These are phyloP conservation scores for Monosporascus sp. DNA, from an alignment of 2,329 filamentous ascomycete genomes.

Conservation along the genomic window DNA sequence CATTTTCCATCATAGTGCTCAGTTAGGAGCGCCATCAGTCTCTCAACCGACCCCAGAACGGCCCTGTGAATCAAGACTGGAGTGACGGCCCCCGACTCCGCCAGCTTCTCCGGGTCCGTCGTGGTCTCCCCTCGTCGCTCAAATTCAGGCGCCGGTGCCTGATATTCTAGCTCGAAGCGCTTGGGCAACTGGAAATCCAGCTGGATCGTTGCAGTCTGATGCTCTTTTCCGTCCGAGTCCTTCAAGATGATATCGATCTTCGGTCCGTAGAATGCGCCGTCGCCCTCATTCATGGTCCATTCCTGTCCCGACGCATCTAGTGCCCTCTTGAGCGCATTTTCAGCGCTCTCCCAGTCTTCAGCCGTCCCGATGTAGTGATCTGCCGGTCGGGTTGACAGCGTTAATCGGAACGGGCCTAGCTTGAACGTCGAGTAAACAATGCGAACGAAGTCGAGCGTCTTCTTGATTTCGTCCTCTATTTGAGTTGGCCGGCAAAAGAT, in stretches of 20 bases:
- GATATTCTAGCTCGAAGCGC: constrained; percentile 72
- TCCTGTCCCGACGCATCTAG: constrained; percentile 58
- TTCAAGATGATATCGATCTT: constrained; percentile 84
- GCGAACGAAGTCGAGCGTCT: constrained; percentile 39
- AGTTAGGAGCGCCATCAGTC: constrained; percentile 78
- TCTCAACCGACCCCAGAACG: constrained; percentile 77
- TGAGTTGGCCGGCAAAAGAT: constrained; percentile 71
- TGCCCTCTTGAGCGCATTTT: constrained; percentile 59
- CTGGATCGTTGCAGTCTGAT: constrained; percentile 85
- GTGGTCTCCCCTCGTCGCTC: constrained; percentile 50
- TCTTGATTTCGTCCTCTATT: constrained; percentile 57
- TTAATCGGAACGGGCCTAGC: constrained; percentile 67
- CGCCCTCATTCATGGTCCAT: constrained; percentile 73
- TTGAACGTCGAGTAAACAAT: constrained; percentile 53
- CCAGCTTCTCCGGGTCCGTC: constrained; percentile 40
- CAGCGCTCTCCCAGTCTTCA: constrained; percentile 63
- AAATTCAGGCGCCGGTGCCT: constrained; percentile 59
- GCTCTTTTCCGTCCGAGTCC: constrained; percentile 77
- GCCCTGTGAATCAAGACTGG: constrained; percentile 84
- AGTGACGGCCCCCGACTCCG: constrained; percentile 52
- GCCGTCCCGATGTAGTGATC: constrained; percentile 72
- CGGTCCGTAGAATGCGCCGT: constrained; percentile 86
- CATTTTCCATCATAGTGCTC: constrained; percentile 76
- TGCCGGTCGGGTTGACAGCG: constrained; percentile 71
- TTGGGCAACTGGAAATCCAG: constrained; percentile 86